Base-by-base conservation (phyloP, 1,284 basidiomycete genomes). In the Ustilago esculenta region DNA sequence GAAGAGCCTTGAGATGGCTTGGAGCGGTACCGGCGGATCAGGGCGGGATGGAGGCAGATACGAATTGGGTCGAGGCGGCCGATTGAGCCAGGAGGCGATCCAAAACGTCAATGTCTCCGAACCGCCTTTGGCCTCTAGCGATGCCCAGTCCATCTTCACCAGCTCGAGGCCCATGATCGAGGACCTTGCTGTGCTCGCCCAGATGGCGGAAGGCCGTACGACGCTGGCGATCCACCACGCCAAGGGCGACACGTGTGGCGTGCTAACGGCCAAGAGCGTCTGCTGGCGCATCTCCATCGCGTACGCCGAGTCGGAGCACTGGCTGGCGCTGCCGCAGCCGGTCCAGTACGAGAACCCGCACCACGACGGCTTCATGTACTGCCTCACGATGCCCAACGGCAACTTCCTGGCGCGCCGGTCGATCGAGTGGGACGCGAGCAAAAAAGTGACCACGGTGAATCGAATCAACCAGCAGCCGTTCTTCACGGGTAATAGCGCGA, bases 301-400 rank as follows among this genome's bases (percentile, higher is more conserved):
- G 5, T 41, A 32, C 21, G 36, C 36, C 17, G 35, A 27, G 9
- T 32, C 29, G 9, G 37, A 49, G 30, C 37, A 33, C 25, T 40
- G 36, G 36, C 14, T 49, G 15, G 37, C 23, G 8, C 20, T 40
- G 29, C 36, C 40, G 5, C 33, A 52, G 33, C 49, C 56, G 11
- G 34, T 25, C 9, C 21, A 18, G 5, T 40, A 45, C 36, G 23
- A 12, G 2, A 51, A 58, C 23, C 56, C 41, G 4, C 47, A 23
- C 12, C 56, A 58, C 29, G 56, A 58, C 24, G 56, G 56, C n/a
- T 45, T 30, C 34, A 37, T 58, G 2, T 58, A 58, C 27, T 58
- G 56, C 36, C 42, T 58, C 35, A 45, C 47, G 5, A 27, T 48
- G 39, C 48, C 56, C 3, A 58, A 58, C 29, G 15, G 27, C 30